Conservation (phyloP, 139 green algal species). For the Chlorella ohadii region DNA sequence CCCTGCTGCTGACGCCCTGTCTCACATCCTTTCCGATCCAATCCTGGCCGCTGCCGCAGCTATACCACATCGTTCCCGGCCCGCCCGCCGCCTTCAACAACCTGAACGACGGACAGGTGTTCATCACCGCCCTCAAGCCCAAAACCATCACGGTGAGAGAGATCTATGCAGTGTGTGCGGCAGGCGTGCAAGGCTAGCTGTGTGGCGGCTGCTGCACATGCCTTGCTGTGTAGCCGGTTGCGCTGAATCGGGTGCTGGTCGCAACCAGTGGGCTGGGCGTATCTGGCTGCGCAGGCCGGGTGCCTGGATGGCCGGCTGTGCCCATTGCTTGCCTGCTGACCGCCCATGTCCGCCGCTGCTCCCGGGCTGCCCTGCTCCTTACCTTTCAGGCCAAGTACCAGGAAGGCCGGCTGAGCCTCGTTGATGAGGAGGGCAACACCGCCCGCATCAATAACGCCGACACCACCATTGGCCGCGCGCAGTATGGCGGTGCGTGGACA, state of each 20-base stretch:
- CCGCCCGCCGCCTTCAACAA: neutral
- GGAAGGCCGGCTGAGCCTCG: neutral
- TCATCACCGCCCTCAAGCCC: neutral
- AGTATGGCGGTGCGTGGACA: neutral
- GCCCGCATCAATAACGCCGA: neutral
- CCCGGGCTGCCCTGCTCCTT: too few species aligned
- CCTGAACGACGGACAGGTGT: constrained; percentile 24
- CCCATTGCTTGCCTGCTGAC: too few species aligned
- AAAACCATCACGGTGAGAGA: neutral
- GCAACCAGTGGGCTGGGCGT: too few species aligned
- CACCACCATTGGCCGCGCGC: neutral
- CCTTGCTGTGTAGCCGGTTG: too few species aligned
- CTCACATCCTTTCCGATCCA: neutral
- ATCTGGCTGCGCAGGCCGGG: too few species aligned
- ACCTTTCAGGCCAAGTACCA: constrained; percentile 9
- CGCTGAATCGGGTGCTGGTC: too few species aligned
- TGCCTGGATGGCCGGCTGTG: too few species aligned
- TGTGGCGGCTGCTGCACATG: too few species aligned
- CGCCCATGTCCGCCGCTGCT: too few species aligned
- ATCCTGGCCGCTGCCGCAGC: too few species aligned
- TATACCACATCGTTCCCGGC: constrained; percentile 25
- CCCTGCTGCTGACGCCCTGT: neutral
- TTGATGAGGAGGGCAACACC: neutral
- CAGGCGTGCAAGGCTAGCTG: too few species aligned
- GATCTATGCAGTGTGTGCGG: too few species aligned